phyloP scores from a whole-genome alignment of 2,329 filamentous ascomycete species.

The Colletotrichum orbiculare region DNA sequence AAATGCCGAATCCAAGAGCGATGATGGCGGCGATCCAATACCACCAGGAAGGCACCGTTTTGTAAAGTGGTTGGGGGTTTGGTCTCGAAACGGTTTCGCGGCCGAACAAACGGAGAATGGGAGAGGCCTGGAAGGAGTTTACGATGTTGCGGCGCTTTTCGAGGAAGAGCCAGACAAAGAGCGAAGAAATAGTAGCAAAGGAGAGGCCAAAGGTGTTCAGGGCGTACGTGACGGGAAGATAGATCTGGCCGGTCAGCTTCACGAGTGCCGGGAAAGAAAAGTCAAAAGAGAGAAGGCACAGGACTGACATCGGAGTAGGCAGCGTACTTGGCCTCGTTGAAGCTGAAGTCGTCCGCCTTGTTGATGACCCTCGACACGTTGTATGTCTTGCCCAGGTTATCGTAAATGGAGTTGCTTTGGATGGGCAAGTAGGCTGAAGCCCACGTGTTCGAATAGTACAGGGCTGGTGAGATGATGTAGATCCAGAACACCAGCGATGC shows the following conservation, averaged over 20 bases:
- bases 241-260: constrained; percentile 43
- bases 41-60: constrained; percentile 42
- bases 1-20: constrained; percentile 42
- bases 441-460: constrained; percentile 63
- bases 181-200: constrained; percentile 60
- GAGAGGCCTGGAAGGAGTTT: constrained; percentile 3
- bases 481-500: constrained; percentile 60
- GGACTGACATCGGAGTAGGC: constrained; percentile 59
- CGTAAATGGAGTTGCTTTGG: constrained; percentile 62
- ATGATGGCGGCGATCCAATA: constrained; percentile 38
- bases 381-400: constrained; percentile 62
- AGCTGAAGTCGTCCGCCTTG: constrained; percentile 46
- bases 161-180: constrained; percentile 46
- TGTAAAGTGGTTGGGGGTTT: constrained; percentile 37
- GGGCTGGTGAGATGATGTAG: constrained; percentile 53
- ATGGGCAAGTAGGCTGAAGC: constrained; percentile 63
- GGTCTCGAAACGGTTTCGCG: not conserved
- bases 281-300: not conserved
- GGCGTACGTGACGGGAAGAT: constrained; percentile 55
- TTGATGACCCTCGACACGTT: constrained; percentile 60
- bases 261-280: not conserved
- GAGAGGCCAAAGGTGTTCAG: constrained; percentile 63
- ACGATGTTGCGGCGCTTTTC: constrained; percentile 44
- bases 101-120: not conserved
- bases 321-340: constrained; percentile 61